phyloP scores from a whole-genome alignment of 208 protist species.

The Leishmania arabica region DNA sequence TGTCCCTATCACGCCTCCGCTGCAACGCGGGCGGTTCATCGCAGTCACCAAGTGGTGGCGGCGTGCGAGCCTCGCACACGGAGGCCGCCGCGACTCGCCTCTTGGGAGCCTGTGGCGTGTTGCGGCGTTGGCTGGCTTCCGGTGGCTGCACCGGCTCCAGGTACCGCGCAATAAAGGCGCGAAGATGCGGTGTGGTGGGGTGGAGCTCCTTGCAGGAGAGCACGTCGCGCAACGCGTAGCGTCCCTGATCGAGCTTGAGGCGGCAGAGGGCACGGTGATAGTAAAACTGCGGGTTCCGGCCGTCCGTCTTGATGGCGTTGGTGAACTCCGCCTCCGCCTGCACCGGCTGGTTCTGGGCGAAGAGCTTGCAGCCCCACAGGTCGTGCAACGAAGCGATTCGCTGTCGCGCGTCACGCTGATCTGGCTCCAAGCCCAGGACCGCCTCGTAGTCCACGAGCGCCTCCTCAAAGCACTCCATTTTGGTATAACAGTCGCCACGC shows the following conservation, averaged over 20 bases:
- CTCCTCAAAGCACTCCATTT: conserved; percentile 74
- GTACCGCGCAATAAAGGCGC: conserved; percentile 82
- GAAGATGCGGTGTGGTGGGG: conserved; percentile 56
- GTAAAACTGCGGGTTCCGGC: conserved; percentile 76
- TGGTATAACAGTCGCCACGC: conserved; percentile 86
- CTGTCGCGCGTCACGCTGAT: conserved; percentile 45
- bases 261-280: conserved; percentile 83
- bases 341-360: conserved; percentile 39
- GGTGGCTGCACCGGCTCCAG: conserved; percentile 32
- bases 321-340: conserved; percentile 87
- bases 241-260: conserved; percentile 76
- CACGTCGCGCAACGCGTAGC: conserved; percentile 85
- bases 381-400: conserved; percentile 86
- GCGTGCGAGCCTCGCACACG: neutral
- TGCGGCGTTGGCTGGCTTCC: neutral
- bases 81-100: neutral
- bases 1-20: neutral
- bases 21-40: neutral
- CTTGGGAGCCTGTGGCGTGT: neutral
- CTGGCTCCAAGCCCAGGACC: conserved; percentile 61
- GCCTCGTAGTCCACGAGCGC: conserved; percentile 75
- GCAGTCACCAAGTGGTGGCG: neutral
- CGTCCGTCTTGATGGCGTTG: conserved; percentile 76
- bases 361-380: conserved; percentile 78
- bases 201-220: conserved; percentile 81